A percentile compares a stretch with the other conserved stretches of the same genome.
phyloP scores from a whole-genome alignment of 306 rosid species.

The Acacia melanoxylon region DNA sequence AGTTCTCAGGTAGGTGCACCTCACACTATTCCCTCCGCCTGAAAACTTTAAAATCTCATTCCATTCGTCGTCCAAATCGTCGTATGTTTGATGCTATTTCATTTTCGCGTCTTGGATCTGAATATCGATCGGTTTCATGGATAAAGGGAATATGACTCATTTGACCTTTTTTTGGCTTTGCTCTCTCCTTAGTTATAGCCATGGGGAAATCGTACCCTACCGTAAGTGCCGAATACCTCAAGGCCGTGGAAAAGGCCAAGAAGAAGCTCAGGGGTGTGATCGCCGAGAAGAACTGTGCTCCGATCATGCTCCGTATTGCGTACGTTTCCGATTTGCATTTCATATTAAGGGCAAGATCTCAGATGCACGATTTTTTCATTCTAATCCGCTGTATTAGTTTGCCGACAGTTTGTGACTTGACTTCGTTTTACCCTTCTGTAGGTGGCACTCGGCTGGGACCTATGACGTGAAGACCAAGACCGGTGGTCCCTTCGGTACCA shows the following conservation, averaged over 20 bases:
- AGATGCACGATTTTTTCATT: neutral
- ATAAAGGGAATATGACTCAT: neutral
- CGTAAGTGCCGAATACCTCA: constrained; percentile 73
- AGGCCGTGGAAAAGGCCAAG: constrained; percentile 85
- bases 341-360: neutral
- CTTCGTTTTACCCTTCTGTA: constrained; percentile 15
- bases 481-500: constrained; percentile 98
- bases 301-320: constrained; percentile 92
- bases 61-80: neutral
- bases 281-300: constrained; percentile 92
- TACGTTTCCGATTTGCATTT: constrained; percentile 26
- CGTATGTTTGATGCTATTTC: neutral
- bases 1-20: constrained; percentile 22
- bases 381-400: neutral
- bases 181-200: constrained; percentile 24
- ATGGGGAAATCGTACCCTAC: constrained; percentile 89
- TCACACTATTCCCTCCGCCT: neutral
- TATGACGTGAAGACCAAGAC: constrained; percentile 63
- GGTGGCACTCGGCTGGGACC: constrained; percentile 99
- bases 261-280: constrained; percentile 87
- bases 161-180: neutral
- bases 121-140: neutral
- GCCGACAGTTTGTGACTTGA: neutral
- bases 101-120: constrained; percentile 11
- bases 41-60: neutral